A percentile compares a stretch with the other conserved stretches of the same genome.
Evolutionary conservation across 371 early-diverging fungal genomes (phyloP).

Genomic region (Syncephalastrum sp.): DNA sequence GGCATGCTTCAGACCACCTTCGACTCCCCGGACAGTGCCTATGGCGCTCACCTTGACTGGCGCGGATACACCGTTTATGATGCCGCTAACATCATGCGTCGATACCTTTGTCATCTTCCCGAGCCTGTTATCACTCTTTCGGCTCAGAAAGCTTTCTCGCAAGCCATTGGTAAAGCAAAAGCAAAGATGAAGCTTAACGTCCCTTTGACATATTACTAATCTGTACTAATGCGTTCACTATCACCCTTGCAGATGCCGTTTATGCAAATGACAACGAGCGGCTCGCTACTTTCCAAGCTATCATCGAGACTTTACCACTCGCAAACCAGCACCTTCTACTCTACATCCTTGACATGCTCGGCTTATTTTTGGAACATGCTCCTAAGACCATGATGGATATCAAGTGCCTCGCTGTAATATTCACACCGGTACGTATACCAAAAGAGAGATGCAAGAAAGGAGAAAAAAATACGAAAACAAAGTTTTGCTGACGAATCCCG

Average conservation of each 20-base stretch:
- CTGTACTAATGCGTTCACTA: too few relatives aligned
- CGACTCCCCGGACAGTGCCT: slow-evolving; percentile 44
- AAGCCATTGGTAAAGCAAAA: slow-evolving; percentile 36
- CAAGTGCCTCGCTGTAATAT: slow-evolving; percentile 54
- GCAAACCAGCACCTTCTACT: slow-evolving; percentile 56
- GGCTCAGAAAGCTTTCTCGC: slow-evolving; percentile 44
- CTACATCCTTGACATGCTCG: slow-evolving; percentile 57
- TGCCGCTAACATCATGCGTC: slow-evolving; percentile 53
- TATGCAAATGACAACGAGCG: slow-evolving; percentile 34
- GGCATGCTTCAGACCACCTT: slow-evolving; percentile 50
- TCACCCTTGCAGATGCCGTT: neutral
- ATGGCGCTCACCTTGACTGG: slow-evolving; percentile 52
- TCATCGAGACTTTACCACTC: slow-evolving; percentile 50
- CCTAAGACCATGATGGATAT: slow-evolving; percentile 55
- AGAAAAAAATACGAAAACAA: too few relatives aligned
- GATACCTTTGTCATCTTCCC: slow-evolving; percentile 53
- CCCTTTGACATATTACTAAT: neutral
- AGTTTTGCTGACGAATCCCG: too few relatives aligned
- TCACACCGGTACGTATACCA: slow-evolving; percentile 47
- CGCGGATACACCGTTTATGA: slow-evolving; percentile 53
- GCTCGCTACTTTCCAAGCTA: slow-evolving; percentile 45
- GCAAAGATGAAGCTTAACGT: neutral
- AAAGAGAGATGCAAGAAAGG: neutral
- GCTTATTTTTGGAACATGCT: slow-evolving; percentile 43
- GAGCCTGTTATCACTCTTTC: slow-evolving; percentile 53